phyloP scores from a whole-genome alignment of 257 asterid genomes.

The Gynochthodes officinalis region DNA sequence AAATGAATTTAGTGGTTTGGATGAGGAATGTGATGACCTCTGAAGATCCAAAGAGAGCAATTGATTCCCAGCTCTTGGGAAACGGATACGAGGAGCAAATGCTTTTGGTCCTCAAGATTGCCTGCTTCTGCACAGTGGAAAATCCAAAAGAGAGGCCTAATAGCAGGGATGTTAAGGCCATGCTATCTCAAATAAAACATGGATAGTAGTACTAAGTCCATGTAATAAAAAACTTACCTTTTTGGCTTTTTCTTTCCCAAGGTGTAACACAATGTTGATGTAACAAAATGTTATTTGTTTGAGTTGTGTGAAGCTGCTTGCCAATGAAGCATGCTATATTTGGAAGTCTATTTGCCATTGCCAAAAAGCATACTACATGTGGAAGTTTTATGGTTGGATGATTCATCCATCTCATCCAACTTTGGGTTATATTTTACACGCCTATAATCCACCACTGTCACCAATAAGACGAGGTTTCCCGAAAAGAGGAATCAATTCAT shows the following conservation, averaged over 20 bases:
- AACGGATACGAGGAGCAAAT: slow-evolving; percentile 79
- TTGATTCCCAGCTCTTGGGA: slow-evolving; percentile 55
- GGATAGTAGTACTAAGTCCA: background rate
- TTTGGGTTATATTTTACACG: background rate
- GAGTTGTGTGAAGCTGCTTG: slow-evolving; percentile 5
- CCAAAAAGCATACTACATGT: background rate
- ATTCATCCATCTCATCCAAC: background rate
- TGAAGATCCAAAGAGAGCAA: slow-evolving; percentile 63
- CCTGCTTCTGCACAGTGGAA: slow-evolving; percentile 75
- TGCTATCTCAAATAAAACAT: slow-evolving; percentile 71
- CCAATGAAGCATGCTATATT: background rate
- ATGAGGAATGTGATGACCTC: slow-evolving; percentile 83
- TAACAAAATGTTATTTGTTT: too few species aligned
- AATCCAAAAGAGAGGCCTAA: slow-evolving; percentile 87
- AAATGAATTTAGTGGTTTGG: slow-evolving; percentile 73
- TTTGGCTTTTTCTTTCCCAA: slow-evolving; percentile 1
- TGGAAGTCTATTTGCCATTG: too few species aligned
- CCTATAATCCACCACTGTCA: background rate
- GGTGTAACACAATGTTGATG: background rate
- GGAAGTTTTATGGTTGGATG: background rate
- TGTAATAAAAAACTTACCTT: background rate
- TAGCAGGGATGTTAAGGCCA: slow-evolving; percentile 63
- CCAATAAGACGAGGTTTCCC: background rate
- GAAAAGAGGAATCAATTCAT: background rate
- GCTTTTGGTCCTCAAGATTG: slow-evolving; percentile 80